These are phyloP conservation scores for Mycena capillaripes DNA, from an alignment of 768 basidiomycete genomes.

Conservation along the genomic window DNA sequence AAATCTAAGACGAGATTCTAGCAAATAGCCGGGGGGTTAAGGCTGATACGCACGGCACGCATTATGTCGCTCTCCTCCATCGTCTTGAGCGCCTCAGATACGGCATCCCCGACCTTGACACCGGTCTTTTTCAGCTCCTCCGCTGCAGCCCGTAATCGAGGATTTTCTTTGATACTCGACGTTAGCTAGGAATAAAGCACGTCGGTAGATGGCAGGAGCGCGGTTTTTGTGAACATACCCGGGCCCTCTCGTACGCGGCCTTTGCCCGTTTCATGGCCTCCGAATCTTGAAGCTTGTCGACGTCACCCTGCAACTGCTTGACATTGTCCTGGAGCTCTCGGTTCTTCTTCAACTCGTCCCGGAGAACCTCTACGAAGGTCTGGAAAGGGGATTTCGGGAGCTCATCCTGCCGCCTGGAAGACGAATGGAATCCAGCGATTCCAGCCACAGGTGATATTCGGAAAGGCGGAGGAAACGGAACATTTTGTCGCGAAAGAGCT, in stretches of 20 bases:
- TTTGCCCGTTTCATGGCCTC: conserved; percentile 94
- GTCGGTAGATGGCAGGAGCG: conserved; percentile 20
- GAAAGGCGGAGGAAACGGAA: conserved; percentile 23
- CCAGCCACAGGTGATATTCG: conserved; percentile 46
- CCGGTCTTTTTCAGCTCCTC: conserved; percentile 93
- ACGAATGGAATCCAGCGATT: conserved; percentile 70
- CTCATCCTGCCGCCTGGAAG: conserved; percentile 72
- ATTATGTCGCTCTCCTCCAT: conserved; percentile 97
- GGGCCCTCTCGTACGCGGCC: conserved; percentile 93
- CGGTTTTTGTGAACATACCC: conserved; percentile 69
- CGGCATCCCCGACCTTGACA: conserved; percentile 94
- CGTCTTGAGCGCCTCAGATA: conserved; percentile 89
- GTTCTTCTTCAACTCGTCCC: conserved; percentile 94
- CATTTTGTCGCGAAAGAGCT: conserved; percentile 15
- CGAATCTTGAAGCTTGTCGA: conserved; percentile 96
- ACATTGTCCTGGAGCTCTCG: conserved; percentile 96
- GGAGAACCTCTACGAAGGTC: conserved; percentile 95
- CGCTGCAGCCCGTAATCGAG: conserved; percentile 89
- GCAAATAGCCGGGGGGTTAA: neutral
- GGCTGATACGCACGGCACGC: conserved; percentile 74
- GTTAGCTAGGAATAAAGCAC: conserved; percentile 69
- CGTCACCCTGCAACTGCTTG: conserved; percentile 97
- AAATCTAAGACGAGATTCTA: conserved; percentile 66
- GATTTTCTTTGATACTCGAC: conserved; percentile 97
- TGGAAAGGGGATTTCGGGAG: conserved; percentile 93